These are phyloP conservation scores for Cutaneotrichosporon sp. DNA, from an alignment of 1,284 basidiomycete genomes.

Conservation along the genomic window DNA sequence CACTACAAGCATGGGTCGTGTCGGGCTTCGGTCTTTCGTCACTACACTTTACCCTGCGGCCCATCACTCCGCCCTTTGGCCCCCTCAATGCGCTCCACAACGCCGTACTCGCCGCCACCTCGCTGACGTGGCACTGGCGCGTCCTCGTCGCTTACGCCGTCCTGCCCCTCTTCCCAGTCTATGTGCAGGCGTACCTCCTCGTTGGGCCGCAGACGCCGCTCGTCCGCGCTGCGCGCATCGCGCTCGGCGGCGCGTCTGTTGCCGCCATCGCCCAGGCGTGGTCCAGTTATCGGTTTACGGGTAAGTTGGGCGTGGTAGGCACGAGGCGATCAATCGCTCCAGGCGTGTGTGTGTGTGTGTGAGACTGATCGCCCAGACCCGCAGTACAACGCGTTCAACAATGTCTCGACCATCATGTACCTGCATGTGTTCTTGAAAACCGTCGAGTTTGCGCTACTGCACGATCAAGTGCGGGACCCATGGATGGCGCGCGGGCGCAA, in stretches of 20 bases:
- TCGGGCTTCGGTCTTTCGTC: conserved; percentile 1
- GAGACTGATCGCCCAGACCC: conserved; percentile 23
- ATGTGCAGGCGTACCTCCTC: conserved; percentile 27
- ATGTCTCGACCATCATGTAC: conserved; percentile 24
- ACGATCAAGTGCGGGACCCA: conserved; percentile 28
- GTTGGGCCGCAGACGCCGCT: conserved; percentile 18
- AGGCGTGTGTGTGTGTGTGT: too few relatives aligned
- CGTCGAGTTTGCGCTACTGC: conserved; percentile 32
- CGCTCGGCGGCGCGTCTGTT: conserved; percentile 21
- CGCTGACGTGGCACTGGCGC: background rate
- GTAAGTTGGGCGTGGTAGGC: conserved; percentile 21
- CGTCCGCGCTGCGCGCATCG: conserved; percentile 21
- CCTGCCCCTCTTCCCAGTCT: conserved; percentile 19
- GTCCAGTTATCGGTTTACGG: conserved; percentile 24
- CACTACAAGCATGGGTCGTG: background rate
- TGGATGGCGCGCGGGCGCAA: conserved; percentile 20
- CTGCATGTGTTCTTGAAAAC: conserved; percentile 32
- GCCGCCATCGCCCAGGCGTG: conserved; percentile 19
- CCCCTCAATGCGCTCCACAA: background rate
- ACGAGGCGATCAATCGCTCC: too few relatives aligned
- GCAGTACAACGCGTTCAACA: conserved; percentile 32
- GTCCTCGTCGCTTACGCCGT: background rate
- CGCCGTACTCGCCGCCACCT: background rate
- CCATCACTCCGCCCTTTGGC: conserved; percentile 1
- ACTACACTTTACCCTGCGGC: background rate